Conservation (phyloP, 73 alveolate genomes). For the Paraurostyla sp. region DNA sequence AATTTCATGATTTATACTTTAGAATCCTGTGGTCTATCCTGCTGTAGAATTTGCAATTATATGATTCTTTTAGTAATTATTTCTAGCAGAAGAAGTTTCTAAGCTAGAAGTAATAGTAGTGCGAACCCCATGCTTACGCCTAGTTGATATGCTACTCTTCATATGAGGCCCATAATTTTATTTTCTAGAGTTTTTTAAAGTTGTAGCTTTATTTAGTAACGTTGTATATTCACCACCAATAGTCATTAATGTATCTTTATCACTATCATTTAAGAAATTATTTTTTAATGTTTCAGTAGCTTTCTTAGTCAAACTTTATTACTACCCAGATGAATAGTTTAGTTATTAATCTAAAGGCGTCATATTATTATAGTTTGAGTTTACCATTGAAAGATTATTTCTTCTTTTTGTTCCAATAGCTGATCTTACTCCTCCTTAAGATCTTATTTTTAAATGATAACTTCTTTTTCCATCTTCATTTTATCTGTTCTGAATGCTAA, state of each 20-base stretch:
- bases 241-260: too few species aligned
- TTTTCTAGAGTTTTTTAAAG: not conserved
- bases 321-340: not conserved
- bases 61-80: too few species aligned
- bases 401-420: not conserved
- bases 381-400: not conserved
- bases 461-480: not conserved
- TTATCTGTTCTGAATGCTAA: not conserved
- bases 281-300: not conserved
- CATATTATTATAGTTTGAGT: not conserved
- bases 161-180: too few species aligned
- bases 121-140: too few species aligned
- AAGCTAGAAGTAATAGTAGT: too few species aligned
- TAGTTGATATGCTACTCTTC: too few species aligned
- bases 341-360: not conserved
- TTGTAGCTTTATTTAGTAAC: not conserved
- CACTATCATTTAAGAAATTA: not conserved
- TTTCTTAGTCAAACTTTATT: not conserved
- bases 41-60: too few species aligned
- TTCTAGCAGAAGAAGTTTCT: too few species aligned
- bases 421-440: not conserved
- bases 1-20: too few species aligned
- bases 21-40: too few species aligned
- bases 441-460: not conserved
- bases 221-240: conserved; percentile 30